Percentiles rank a stretch among this genome's conserved stretches.
Evolutionary conservation across 306 rosid genomes (phyloP).

Genomic region (Rosa chinensis): DNA sequence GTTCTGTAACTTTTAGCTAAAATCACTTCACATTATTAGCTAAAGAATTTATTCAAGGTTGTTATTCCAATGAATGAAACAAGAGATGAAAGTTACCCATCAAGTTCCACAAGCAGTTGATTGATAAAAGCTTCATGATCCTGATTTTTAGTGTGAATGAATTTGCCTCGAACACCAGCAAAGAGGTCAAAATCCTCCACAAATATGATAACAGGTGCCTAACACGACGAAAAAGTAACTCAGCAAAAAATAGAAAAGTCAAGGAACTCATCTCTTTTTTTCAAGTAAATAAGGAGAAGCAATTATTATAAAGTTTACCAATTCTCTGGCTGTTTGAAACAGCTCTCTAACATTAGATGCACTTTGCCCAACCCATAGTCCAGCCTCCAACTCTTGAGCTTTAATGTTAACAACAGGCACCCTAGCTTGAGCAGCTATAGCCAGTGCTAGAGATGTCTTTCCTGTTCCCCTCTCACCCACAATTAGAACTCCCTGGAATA

Average conservation of each 20-base stretch:
- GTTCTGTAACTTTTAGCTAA: not conserved
- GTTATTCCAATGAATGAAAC: not conserved
- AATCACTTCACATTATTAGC: not conserved
- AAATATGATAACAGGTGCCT: constrained; percentile 97
- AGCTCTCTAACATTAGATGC: constrained; percentile 95
- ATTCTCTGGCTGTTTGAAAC: constrained; percentile 95
- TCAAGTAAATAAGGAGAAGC: not conserved
- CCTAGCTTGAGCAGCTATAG: constrained; percentile 96
- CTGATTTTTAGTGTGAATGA: constrained; percentile 85
- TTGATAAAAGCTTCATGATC: constrained; percentile 97
- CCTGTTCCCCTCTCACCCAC: constrained; percentile 99
- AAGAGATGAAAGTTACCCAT: constrained; percentile 62
- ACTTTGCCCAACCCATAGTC: constrained; percentile 99
- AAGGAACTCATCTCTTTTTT: not conserved
- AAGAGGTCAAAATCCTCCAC: constrained; percentile 97
- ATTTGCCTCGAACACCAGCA: constrained; percentile 97
- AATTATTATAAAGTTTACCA: constrained; percentile 40
- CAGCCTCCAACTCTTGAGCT: constrained; percentile 94
- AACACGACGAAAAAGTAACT: constrained; percentile 35
- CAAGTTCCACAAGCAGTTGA: constrained; percentile 99
- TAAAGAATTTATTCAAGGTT: constrained; percentile 11
- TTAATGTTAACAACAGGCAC: constrained; percentile 90
- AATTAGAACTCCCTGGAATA: constrained; percentile 86
- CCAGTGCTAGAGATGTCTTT: constrained; percentile 94
- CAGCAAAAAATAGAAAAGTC: constrained; percentile 23